A percentile compares a stretch with the other conserved stretches of the same genome.
Conservation (phyloP, 805 yeast species). For the Wickerhamomyces chambardii region DNA sequence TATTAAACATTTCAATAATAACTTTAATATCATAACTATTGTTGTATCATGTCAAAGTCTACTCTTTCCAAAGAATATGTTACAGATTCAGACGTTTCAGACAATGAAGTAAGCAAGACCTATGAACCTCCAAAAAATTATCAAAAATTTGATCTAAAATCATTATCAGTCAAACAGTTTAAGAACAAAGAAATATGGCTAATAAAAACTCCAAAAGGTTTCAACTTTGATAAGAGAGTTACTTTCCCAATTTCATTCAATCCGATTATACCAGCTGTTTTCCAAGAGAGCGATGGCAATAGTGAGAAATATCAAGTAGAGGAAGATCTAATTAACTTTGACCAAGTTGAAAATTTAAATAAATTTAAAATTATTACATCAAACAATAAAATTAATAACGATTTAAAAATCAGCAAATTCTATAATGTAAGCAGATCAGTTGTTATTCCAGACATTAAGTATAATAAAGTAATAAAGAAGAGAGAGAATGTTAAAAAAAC, state of each 20-base stretch:
- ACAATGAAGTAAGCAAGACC: too few relatives aligned
- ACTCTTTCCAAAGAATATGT: too few relatives aligned
- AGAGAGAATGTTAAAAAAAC: constrained; percentile 58
- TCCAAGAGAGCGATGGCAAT: constrained; percentile 20
- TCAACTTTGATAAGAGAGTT: constrained; percentile 47
- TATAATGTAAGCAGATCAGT: constrained; percentile 58
- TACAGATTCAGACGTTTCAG: too few relatives aligned
- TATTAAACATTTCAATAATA: too few relatives aligned
- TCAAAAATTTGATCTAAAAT: constrained; percentile 1
- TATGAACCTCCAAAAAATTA: too few relatives aligned
- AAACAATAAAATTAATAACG: constrained; percentile 4
- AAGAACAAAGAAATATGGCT: constrained; percentile 62
- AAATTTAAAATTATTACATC: too few relatives aligned
- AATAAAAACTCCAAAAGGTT: constrained; percentile 63
- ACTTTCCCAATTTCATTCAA: constrained; percentile 50
- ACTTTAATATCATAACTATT: too few relatives aligned
- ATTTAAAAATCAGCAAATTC: constrained; percentile 31
- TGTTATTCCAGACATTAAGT: constrained; percentile 56
- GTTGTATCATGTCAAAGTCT: constrained; percentile 3
- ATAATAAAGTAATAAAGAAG: constrained; percentile 40
- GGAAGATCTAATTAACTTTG: constrained; percentile 36
- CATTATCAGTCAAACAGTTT: constrained; percentile 10
- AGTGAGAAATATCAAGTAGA: constrained; percentile 37
- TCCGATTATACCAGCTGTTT: constrained; percentile 21
- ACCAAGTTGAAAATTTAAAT: too few relatives aligned